Percentiles rank a stretch among this genome's conserved stretches.
These are phyloP conservation scores for Euphorbia celastroides DNA, from an alignment of 441 rosid species.

Conservation along the genomic window DNA sequence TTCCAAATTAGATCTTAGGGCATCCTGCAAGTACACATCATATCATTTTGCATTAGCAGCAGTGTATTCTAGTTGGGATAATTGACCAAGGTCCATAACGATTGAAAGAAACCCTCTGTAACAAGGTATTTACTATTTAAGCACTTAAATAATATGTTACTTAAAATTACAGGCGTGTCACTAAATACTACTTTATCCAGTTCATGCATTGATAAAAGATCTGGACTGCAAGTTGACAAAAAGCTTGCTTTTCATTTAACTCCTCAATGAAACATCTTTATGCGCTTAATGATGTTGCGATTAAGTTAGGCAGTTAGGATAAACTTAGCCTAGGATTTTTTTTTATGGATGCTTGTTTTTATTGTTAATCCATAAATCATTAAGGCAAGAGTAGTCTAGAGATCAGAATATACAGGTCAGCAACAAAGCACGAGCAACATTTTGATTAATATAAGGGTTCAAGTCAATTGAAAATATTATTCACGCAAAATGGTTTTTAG, in stretches of 20 bases:
- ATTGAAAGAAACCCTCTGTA: not conserved
- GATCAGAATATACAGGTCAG: not conserved
- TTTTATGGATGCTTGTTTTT: not conserved
- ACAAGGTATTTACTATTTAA: not conserved
- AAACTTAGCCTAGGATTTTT: not conserved
- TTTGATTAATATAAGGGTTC: not conserved
- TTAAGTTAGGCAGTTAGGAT: not conserved
- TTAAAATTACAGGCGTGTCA: not conserved
- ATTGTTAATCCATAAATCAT: not conserved
- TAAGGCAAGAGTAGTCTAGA: not conserved
- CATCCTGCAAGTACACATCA: constrained; percentile 42
- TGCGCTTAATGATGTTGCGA: not conserved
- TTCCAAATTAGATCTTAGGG: constrained; percentile 59
- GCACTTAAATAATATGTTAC: not conserved
- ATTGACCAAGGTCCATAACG: not conserved
- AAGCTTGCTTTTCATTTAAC: not conserved
- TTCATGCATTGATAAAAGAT: too few relatives aligned
- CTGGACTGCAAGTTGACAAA: too few relatives aligned
- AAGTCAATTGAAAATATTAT: not conserved
- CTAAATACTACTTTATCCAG: not conserved
- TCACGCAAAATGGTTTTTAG: constrained; percentile 5
- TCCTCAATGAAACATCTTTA: not conserved
- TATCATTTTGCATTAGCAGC: constrained; percentile 11
- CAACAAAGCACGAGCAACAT: too few relatives aligned
- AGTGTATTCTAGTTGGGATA: not conserved